These are phyloP conservation scores for Skeletonema menzelii DNA, from an alignment of 108 stramenopile genomes.

Conservation along the genomic window DNA sequence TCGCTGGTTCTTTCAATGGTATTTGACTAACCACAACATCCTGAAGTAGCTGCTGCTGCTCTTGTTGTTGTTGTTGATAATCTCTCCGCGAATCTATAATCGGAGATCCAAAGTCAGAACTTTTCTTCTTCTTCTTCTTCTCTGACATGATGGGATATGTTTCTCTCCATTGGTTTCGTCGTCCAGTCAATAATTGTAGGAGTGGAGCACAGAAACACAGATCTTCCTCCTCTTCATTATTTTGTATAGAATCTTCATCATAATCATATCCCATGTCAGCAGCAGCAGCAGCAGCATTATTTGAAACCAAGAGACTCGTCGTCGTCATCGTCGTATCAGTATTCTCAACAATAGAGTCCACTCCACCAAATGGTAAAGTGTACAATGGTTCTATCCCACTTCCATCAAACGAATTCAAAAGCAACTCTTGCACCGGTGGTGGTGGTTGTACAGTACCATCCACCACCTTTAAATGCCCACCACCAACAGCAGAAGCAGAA, in stretches of 20 bases:
- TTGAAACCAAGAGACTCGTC: too few relatives aligned
- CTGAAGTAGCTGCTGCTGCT: background rate
- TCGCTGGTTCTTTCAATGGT: conserved; percentile 34
- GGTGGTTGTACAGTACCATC: background rate
- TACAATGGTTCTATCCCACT: background rate
- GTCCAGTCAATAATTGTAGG: conserved; percentile 13
- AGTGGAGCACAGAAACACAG: conserved; percentile 32
- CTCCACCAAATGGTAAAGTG: background rate
- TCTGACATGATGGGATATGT: too few relatives aligned
- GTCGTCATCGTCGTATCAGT: too few relatives aligned
- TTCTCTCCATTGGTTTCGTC: background rate
- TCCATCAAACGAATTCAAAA: background rate
- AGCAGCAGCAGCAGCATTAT: too few relatives aligned
- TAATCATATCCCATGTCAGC: background rate
- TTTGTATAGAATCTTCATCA: background rate
- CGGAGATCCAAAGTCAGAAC: background rate
- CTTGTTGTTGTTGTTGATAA: background rate
- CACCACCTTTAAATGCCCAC: background rate
- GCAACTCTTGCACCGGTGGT: background rate
- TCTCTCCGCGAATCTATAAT: background rate
- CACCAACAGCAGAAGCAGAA: too few relatives aligned
- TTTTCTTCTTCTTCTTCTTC: too few relatives aligned
- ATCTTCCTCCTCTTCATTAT: background rate
- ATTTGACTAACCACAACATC: conserved; percentile 6
- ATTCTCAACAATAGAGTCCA: too few relatives aligned